Percentiles rank a stretch among this genome's conserved stretches.
These are phyloP conservation scores for Macadamia tetraphylla DNA, from an alignment of 164 flowering plant genomes.

Conservation along the genomic window DNA sequence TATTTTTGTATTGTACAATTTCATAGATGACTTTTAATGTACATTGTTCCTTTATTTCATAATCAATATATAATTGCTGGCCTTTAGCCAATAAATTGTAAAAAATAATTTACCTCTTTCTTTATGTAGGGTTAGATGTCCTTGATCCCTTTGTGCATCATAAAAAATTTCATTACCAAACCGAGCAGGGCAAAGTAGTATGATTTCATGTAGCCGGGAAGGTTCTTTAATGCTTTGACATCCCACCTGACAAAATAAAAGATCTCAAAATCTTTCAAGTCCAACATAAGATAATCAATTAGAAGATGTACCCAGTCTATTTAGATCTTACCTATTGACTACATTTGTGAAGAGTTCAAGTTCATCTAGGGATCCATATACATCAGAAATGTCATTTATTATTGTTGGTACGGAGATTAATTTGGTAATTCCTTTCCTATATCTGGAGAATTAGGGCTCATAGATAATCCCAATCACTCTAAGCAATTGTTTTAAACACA, in stretches of 20 bases:
- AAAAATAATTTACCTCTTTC: constrained; percentile 13
- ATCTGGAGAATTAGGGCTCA: constrained; percentile 16
- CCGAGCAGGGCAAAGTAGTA: constrained; percentile 20
- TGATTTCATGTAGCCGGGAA: constrained; percentile 29
- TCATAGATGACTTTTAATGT: too few relatives aligned
- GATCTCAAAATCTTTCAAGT: too few relatives aligned
- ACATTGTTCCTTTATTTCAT: too few relatives aligned
- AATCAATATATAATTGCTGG: too few relatives aligned
- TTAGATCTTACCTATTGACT: constrained; percentile 13
- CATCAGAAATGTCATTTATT: constrained; percentile 28
- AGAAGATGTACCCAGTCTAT: too few relatives aligned
- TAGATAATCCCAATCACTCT: constrained; percentile 5
- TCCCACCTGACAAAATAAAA: constrained; percentile 25
- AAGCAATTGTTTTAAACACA: too few relatives aligned
- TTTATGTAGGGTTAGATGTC: constrained; percentile 15
- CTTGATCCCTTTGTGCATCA: constrained; percentile 11
- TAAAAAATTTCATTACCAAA: constrained; percentile 13
- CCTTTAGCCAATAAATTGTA: too few relatives aligned
- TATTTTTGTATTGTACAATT: too few relatives aligned
- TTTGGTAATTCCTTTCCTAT: constrained; percentile 20
- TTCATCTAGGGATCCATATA: constrained; percentile 31
- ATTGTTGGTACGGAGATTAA: constrained; percentile 11
- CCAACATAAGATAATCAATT: not conserved
- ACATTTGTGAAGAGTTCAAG: constrained; percentile 24
- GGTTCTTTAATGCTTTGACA: constrained; percentile 13